Evolutionary conservation across 2,329 filamentous ascomycete genomes (phyloP), one percentile per base, ranked within the genome.

Genomic region (Verticillium isaacii): DNA sequence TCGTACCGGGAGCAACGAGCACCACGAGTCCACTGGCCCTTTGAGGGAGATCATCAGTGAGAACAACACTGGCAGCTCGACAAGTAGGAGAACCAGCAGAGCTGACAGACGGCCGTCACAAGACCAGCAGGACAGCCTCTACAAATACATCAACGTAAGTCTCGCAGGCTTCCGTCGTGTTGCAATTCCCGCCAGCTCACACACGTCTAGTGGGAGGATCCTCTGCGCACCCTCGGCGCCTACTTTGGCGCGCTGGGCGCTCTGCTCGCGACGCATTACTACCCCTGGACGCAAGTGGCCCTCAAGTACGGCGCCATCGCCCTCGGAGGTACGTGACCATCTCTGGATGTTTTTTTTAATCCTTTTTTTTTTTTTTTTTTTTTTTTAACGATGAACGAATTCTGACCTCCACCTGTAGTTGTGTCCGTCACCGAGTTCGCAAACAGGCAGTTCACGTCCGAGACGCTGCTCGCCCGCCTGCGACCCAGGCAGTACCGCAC

Each of bases 81-180:
- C 17, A 23, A 12, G 19, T 3, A 45, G 2, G 36, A 12, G 11
- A 5, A 2, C 5, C 37, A 5, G 1, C 14, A 5, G 9, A 19
- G 45, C 45, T 52, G 19, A 52, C 19, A 23, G 39, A 12, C 7
- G 19, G 9, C n/a, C 19, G 8, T 52, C n/a, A 14, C 34, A 32
- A 63, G 61, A 60, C 34, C 59, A 59, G 12, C 52, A 56, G 32
- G 62, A 63, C n/a, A 61, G 62, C 23, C 39, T 63, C 56, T 63
- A 63, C 52, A 57, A 56, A 11, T 61, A 63, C 14, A 58, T 63
- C 59, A 63, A 50, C 32, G 62, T 59, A 25, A 52, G 52, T 23
- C 7, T 9, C 6, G 11, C 5, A 9, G 45, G n/a, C 19, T 52
- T 25, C 17, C 19, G 39, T 8, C 7, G 25, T 29, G 29, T 29